phyloP scores from a whole-genome alignment of 176 grass and related monocot species.

The Hordeum vulgare region DNA sequence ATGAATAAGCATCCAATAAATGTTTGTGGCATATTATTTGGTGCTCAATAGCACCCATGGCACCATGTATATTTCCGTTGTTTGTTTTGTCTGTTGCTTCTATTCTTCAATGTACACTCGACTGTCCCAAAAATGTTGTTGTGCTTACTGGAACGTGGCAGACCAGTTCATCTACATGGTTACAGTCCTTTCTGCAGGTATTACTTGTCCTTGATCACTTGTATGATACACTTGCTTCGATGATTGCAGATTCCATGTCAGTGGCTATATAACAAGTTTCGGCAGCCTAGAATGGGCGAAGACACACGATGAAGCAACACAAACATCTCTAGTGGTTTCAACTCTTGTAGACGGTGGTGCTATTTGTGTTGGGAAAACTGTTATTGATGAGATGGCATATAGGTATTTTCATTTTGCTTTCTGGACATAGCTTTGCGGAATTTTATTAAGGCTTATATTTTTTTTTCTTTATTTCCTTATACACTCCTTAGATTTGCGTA shows the following conservation, averaged over 20 bases:
- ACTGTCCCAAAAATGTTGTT: background rate
- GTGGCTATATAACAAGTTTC: slow-evolving; percentile 67
- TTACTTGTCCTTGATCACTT: slow-evolving; percentile 12
- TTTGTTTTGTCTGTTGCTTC: background rate
- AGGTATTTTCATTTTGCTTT: slow-evolving; percentile 36
- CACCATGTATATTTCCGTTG: background rate
- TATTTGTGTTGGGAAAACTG: slow-evolving; percentile 86
- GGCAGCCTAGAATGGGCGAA: slow-evolving; percentile 72
- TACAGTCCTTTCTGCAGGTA: background rate
- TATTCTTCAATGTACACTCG: background rate
- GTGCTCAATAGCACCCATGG: background rate
- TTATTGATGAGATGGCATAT: slow-evolving; percentile 94
- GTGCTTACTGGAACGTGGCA: background rate
- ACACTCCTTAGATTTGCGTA: background rate
- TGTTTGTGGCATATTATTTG: background rate
- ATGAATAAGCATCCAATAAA: background rate
- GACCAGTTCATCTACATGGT: background rate
- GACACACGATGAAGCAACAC: slow-evolving; percentile 47
- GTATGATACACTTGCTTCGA: slow-evolving; percentile 1
- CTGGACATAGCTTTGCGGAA: background rate
- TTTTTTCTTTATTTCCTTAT: background rate
- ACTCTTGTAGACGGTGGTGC: slow-evolving; percentile 72
- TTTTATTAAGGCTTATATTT: background rate
- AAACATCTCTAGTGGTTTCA: slow-evolving; percentile 68
- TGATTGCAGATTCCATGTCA: slow-evolving; percentile 73